Evolutionary conservation across 768 basidiomycete genomes (phyloP), one percentile per base, ranked within the genome.

Genomic region (Psilocybe cyanescens): DNA sequence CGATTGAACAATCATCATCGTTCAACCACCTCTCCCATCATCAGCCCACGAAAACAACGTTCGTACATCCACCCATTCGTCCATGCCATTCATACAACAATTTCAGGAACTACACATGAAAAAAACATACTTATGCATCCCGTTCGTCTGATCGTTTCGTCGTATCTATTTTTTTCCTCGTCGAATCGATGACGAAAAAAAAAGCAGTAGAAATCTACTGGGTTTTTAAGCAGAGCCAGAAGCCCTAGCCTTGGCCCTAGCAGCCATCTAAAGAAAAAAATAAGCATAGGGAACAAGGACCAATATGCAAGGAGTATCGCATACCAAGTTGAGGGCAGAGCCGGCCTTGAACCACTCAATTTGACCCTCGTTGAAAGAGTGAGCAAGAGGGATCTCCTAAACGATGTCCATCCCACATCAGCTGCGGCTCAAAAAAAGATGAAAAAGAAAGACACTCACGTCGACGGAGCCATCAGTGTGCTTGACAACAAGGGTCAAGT

Each of bases 261-360:
- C 79, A 62, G 88, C 89, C 89, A 90, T 90, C 87, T 88, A 66
- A 12, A 52, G 29, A 51, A 16, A 16, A 59, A 11, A 12, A 7
- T 50, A 41, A 60, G 35, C 50, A 33, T 12, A 31, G 8, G 3
- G 8, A 52, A 67, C 48, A 73, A 62, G 51, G 14, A 8, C 2
- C 52, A 11, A 4, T 9, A 12, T 9, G 24, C 0, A 24, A 19
- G 9, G 1, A 28, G 8, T 3, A 19, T 12, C 19, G 48, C 85
- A 41, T 67, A 93, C 90, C 78, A 95, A 71, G 84, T 96, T 95
- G 56, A 97, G 86, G 16, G 94, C 94, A 66, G 92, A 94, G 45
- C 97, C 97, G 70, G 95, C 95, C 84, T 95, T 96, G 89, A 97
- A 98, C 96, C 97, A 97, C 68, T 86, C 94, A 72, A 97, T 96